Base-by-base conservation (phyloP, 2,329 filamentous ascomycete genomes). In the Fusarium humuli region DNA sequence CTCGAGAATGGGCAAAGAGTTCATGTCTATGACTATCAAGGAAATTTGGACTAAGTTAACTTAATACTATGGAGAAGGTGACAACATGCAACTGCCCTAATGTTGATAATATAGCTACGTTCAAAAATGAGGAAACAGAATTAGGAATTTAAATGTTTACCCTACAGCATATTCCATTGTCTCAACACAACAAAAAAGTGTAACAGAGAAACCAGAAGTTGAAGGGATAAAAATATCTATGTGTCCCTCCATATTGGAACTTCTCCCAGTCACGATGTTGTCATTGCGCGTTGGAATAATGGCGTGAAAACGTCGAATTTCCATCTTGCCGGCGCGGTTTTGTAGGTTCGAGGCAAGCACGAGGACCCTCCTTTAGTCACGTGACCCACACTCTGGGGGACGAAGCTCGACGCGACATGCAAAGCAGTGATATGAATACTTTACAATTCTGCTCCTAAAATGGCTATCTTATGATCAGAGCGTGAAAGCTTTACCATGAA, bases 401-500 rank as follows among this genome's bases (percentile, higher is more conserved):
- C 5, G 6, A n/a, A n/a, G 34, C 34, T 4, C 10, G 18, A 11
- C 18, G 10, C 34, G 34, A n/a, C 3, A 6, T n/a, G 18, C n/a
- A 4, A 37, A n/a, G 5, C 10, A n/a, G 9, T 37, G 34, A 37
- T 5, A n/a, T n/a, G 4, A n/a, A 37, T 1, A n/a, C 6, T 11
- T 11, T 18, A n/a, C 3, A 37, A 4, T 11, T 37, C 9, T 37
- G 18, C 16, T 37, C 10, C 9, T 2, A 7, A 37, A 37, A 37
- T 11, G 18, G 18, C 9, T 6, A n/a, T 37, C 5, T n/a, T 10
- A n/a, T 10, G 6, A 11, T 18, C 4, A n/a, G 34, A 11, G 10
- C 10, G 11, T 37, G 3, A 4, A n/a, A 6, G 0, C 1, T 37
- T 9, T 7, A n/a, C 10, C 18, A 1, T 11, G 1, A 1, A n/a